Evolutionary conservation across 148 eudicot species (phyloP), one percentile per base, ranked within the genome.

Genomic region (Hydrangea macrophylla): DNA sequence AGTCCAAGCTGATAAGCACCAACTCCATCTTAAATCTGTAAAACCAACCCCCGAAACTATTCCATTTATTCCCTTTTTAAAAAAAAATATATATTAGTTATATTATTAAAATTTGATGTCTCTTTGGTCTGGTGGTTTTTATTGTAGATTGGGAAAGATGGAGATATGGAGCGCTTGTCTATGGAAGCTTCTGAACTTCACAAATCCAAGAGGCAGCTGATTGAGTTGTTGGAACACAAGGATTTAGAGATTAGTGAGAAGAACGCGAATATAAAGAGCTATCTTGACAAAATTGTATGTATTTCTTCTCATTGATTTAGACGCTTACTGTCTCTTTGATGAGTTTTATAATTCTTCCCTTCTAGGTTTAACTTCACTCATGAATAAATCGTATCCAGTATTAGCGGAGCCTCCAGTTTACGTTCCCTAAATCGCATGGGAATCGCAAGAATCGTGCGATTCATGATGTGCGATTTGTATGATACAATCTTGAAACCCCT

Each of bases 141-240:
- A 31, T 22, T 25, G 3, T 45, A 95, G 99, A 85, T 86, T 72
- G 90, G 81, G 60, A 87, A 87, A 71, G 93, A 91, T 76, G 97
- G 97, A 60, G 97, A 87, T 71, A 72, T 87, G 18, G 96, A 95
- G 76, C 80, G 96, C 55, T 59, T 89, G 73, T 69, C 80, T 1
- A 75, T 83, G 11, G 92, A 89, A 73, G 84, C 81, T 20, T 81
- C 87, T 6, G 93, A 95, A 75, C 80, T 87, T 65, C 91, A 85
- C 48, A 85, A 83, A 73, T 89, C 99, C 0, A 95, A 89, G 78
- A 89, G 93, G 80, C 96, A 95, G 76, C 68, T 95, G 74, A 58
- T 87, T 77, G 93, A 83, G 24, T 36, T 95, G 81, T 62, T 91
- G 73, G 93, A 83, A 70, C 82, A 67, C 50, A 95, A 84, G 76